A percentile compares a stretch with the other conserved stretches of the same genome.
Evolutionary conservation across 805 yeast genomes (phyloP).

Genomic region (Pichia cephalocereana): DNA sequence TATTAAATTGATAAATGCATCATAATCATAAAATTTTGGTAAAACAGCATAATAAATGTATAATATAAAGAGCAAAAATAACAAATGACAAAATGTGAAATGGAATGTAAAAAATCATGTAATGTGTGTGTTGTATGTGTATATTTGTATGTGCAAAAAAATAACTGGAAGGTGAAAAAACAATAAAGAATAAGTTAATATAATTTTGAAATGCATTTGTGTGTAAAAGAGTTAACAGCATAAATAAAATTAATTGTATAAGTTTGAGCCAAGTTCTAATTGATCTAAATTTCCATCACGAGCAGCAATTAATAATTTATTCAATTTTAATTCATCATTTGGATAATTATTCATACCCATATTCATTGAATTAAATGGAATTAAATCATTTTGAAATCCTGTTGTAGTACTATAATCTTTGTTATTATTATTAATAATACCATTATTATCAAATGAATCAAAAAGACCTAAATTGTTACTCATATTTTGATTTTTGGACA

Average conservation of each 20-base stretch:
- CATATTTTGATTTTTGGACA: constrained; percentile 12
- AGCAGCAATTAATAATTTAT: constrained; percentile 45
- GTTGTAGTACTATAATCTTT: constrained; percentile 12
- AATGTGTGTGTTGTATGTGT: no score
- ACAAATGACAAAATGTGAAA: not conserved
- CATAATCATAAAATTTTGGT: not conserved
- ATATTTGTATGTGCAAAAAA: no score
- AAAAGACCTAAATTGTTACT: constrained; percentile 18
- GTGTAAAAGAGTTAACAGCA: no score
- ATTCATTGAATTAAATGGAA: constrained; percentile 20
- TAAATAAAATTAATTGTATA: constrained; percentile 16
- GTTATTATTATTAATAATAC: constrained; percentile 13
- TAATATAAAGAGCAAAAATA: not conserved
- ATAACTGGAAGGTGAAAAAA: no score
- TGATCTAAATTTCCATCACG: constrained; percentile 48
- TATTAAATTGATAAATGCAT: not conserved
- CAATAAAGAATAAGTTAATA: no score
- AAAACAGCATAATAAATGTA: not conserved
- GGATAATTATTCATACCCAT: constrained; percentile 1
- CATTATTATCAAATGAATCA: constrained; percentile 16
- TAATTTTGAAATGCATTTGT: no score
- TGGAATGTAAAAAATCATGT: no score
- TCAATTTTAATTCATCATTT: constrained; percentile 30
- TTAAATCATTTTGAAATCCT: constrained; percentile 17
- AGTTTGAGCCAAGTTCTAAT: constrained; percentile 35